phyloP scores from a whole-genome alignment of 2,329 filamentous ascomycete genomes.

The Aspergillus hiratsukae region DNA sequence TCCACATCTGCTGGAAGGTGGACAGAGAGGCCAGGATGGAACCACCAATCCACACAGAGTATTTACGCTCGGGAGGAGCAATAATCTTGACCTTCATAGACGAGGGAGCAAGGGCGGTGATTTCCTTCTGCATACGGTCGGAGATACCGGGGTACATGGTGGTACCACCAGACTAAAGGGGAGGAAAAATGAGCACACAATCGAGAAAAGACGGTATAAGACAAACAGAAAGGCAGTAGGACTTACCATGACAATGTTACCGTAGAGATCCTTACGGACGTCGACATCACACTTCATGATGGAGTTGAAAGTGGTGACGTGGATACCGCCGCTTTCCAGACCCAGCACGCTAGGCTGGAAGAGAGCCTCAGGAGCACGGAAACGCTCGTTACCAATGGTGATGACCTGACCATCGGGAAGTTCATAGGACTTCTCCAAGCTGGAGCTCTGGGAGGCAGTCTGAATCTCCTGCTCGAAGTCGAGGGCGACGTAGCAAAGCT shows the following conservation, averaged over 20 bases:
- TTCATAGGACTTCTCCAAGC: slow-evolving; percentile 99
- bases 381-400: slow-evolving; percentile 99
- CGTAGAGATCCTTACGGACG: slow-evolving; percentile 99
- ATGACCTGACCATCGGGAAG: slow-evolving; percentile 99
- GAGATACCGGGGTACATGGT: slow-evolving; percentile 99
- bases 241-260: slow-evolving; percentile 99
- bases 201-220: neutral
- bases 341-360: slow-evolving; percentile 98
- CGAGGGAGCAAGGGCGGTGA: slow-evolving; percentile 96
- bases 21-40: slow-evolving; percentile 99
- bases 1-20: slow-evolving; percentile 99
- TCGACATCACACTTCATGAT: slow-evolving; percentile 99
- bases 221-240: neutral
- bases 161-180: slow-evolving; percentile 88
- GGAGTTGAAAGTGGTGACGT: slow-evolving; percentile 99
- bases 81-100: slow-evolving; percentile 99
- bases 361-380: slow-evolving; percentile 98
- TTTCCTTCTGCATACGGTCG: slow-evolving; percentile 99
- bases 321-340: slow-evolving; percentile 98
- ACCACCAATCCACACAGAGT: slow-evolving; percentile 99
- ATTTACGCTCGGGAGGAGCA: slow-evolving; percentile 99
- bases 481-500: slow-evolving; percentile 99
- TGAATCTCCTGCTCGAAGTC: slow-evolving; percentile 99
- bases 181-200: neutral
- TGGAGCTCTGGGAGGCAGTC: slow-evolving; percentile 97